A percentile compares a stretch with the other conserved stretches of the same genome.
phyloP scores from a whole-genome alignment of 78 protist genomes.

The Anaeramoeba flamelloides region DNA sequence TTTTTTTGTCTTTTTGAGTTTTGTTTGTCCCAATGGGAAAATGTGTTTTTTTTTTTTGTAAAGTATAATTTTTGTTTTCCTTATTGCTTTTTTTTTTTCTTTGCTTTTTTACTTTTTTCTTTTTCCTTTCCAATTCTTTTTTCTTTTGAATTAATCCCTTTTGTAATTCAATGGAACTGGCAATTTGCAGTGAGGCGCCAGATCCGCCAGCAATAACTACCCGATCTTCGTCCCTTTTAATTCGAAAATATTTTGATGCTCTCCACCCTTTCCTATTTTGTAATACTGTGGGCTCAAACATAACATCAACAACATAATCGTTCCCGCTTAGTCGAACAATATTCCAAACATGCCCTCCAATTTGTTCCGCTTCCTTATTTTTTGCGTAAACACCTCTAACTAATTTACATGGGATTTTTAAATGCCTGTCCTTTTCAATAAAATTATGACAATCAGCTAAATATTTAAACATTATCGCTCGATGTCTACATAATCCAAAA shows the following conservation, averaged over 20 bases:
- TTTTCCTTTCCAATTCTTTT: too few relatives aligned
- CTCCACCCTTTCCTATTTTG: not conserved
- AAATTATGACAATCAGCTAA: not conserved
- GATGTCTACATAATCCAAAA: not conserved
- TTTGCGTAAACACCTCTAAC: not conserved
- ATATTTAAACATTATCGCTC: not conserved
- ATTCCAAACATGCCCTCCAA: constrained; percentile 2
- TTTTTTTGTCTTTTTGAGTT: too few relatives aligned
- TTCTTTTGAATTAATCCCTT: too few relatives aligned
- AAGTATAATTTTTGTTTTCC: too few relatives aligned
- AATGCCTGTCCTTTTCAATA: not conserved
- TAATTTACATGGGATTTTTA: not conserved
- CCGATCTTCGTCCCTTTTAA: not conserved
- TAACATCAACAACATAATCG: not conserved
- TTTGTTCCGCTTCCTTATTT: not conserved
- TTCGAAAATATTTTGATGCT: not conserved
- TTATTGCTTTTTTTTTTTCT: too few relatives aligned
- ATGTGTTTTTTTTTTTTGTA: too few relatives aligned
- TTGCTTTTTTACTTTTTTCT: too few relatives aligned
- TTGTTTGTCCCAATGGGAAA: too few relatives aligned
- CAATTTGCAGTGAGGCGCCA: not conserved
- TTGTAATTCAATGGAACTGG: not conserved
- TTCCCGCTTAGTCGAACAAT: not conserved
- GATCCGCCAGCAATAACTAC: not conserved
- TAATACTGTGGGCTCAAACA: not conserved